Evolutionary conservation across 2,329 filamentous ascomycete species (phyloP).

Genomic region (Endoconidiophora polonica): DNA sequence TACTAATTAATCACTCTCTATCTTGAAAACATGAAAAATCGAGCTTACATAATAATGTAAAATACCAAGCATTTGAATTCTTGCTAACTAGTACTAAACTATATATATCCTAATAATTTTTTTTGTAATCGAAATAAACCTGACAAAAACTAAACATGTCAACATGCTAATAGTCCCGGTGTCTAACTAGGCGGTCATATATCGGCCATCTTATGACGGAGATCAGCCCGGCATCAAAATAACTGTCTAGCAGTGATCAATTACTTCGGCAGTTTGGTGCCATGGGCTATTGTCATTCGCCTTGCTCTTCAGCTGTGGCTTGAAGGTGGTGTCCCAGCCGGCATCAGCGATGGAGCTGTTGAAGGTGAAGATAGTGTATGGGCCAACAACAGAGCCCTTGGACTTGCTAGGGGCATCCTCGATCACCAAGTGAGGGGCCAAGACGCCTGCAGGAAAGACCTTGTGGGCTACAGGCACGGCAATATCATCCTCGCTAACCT

Average conservation of each 20-base stretch:
- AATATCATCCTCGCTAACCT: slow-evolving; percentile 2
- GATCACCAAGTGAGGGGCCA: neutral
- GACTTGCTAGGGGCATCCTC: neutral
- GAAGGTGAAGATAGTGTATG: slow-evolving; percentile 8
- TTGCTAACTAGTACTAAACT: no score
- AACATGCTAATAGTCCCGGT: no score
- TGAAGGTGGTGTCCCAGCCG: slow-evolving; percentile 4
- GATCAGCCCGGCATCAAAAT: no score
- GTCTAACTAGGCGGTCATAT: no score
- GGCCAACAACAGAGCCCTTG: slow-evolving; percentile 1
- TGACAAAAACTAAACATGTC: no score
- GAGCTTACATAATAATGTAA: no score
- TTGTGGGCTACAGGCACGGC: slow-evolving; percentile 3
- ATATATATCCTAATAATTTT: no score
- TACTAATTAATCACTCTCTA: no score
- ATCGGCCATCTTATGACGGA: no score
- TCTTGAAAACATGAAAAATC: no score
- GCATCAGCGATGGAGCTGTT: neutral
- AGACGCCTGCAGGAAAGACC: neutral
- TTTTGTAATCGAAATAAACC: no score
- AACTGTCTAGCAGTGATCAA: neutral
- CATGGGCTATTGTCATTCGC: neutral
- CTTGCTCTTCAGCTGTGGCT: slow-evolving; percentile 6
- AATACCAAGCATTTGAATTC: no score
- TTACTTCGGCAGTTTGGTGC: neutral